Evolutionary conservation across 208 protist genomes (phyloP).

Genomic region (Wallacemonas sp.): DNA sequence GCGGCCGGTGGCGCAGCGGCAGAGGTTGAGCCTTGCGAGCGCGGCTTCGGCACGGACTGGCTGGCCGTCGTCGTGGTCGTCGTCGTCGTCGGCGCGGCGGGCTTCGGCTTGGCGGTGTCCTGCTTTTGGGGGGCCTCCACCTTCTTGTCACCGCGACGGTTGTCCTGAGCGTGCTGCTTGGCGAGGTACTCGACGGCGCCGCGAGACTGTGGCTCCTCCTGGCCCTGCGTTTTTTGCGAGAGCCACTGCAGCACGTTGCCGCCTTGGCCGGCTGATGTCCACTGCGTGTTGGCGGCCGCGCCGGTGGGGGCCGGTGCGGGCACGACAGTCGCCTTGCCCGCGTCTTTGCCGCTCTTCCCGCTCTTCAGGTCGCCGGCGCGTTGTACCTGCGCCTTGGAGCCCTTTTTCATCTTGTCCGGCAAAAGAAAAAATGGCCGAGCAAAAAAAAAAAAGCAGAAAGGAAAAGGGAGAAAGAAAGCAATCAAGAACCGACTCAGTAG

Average conservation of each 20-base stretch:
- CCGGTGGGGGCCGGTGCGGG: slow-evolving; percentile 8
- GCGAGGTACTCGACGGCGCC: slow-evolving; percentile 75
- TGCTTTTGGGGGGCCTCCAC: neutral
- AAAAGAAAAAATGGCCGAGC: too few species aligned
- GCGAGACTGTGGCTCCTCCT: slow-evolving; percentile 35
- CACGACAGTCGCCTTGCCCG: neutral
- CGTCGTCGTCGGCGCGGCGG: slow-evolving; percentile 1
- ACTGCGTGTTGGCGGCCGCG: slow-evolving; percentile 1
- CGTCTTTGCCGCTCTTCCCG: slow-evolving; percentile 12
- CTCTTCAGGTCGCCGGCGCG: slow-evolving; percentile 22
- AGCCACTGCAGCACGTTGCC: slow-evolving; percentile 73
- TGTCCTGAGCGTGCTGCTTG: slow-evolving; percentile 26
- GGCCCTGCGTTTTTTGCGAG: slow-evolving; percentile 43
- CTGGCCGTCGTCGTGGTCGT: neutral
- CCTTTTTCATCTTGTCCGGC: slow-evolving; percentile 21
- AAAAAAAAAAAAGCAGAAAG: too few species aligned
- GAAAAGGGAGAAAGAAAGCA: too few species aligned
- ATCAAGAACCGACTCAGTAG: too few species aligned
- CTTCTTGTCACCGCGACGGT: neutral
- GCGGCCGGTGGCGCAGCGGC: neutral
- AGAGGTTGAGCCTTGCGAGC: slow-evolving; percentile 25
- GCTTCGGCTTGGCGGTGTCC: neutral
- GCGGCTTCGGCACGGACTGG: slow-evolving; percentile 31
- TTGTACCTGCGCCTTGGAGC: slow-evolving; percentile 30
- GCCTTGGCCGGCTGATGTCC: slow-evolving; percentile 36